phyloP scores from a whole-genome alignment of 2,329 filamentous ascomycete species.

The Talaromyces sp. region DNA sequence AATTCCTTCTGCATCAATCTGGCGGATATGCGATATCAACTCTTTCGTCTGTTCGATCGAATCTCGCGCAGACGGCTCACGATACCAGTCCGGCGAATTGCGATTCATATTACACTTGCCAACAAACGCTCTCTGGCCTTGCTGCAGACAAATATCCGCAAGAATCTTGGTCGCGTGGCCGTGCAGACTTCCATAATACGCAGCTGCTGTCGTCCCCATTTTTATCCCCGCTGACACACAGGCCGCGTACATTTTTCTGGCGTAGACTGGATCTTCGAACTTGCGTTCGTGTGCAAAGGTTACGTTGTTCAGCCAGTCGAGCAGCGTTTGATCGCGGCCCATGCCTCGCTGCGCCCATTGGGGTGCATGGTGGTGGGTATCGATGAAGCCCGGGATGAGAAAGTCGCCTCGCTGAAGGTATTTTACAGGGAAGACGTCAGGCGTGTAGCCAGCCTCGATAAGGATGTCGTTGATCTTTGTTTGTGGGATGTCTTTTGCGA shows the following conservation, averaged over 20 bases:
- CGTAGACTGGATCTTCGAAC: slow-evolving; percentile 53
- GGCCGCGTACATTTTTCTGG: slow-evolving; percentile 45
- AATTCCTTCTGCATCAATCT: slow-evolving; percentile 39
- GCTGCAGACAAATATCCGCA: slow-evolving; percentile 26
- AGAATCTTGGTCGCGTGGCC: slow-evolving; percentile 25
- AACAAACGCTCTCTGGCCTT: slow-evolving; percentile 31
- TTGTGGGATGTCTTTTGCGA: slow-evolving; percentile 18
- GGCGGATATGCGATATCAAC: slow-evolving; percentile 46
- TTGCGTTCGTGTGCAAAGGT: slow-evolving; percentile 62
- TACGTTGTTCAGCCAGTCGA: slow-evolving; percentile 60
- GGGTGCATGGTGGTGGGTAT: slow-evolving; percentile 66
- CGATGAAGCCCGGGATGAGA: slow-evolving; percentile 41
- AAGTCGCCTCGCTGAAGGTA: slow-evolving; percentile 25
- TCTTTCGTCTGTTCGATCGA: slow-evolving; percentile 48
- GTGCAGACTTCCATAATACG: slow-evolving; percentile 32
- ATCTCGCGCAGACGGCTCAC: slow-evolving; percentile 42
- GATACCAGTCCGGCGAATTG: slow-evolving; percentile 47
- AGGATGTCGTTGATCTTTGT: slow-evolving; percentile 21
- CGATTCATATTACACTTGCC: slow-evolving; percentile 36
- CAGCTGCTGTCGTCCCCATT: slow-evolving; percentile 42
- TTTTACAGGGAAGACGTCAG: slow-evolving; percentile 22
- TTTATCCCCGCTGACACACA: slow-evolving; percentile 55
- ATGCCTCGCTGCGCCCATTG: slow-evolving; percentile 46
- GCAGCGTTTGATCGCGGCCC: slow-evolving; percentile 34
- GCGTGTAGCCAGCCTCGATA: slow-evolving; percentile 20